A percentile compares a stretch with the other conserved stretches of the same genome.
Evolutionary conservation across 129 eudicot genomes (phyloP).

Genomic region (Smallanthus sonchifolius): DNA sequence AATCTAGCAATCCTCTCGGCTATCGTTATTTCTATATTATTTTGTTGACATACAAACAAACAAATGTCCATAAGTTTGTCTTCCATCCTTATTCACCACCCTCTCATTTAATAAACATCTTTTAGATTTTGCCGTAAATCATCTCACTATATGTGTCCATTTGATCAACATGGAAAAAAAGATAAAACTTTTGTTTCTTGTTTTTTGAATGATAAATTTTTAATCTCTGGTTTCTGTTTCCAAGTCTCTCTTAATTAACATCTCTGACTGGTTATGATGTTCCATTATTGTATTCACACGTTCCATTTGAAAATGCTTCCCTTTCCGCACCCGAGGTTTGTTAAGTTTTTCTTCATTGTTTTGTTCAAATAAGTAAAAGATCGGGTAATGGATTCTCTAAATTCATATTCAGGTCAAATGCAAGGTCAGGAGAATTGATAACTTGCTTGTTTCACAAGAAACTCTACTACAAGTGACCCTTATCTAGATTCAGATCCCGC

Average conservation of each 20-base stretch:
- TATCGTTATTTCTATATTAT: too few species aligned
- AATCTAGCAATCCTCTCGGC: too few species aligned
- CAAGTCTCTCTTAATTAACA: slow-evolving; percentile 40
- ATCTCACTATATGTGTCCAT: too few species aligned
- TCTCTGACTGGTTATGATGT: slow-evolving; percentile 63
- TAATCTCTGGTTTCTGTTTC: slow-evolving; percentile 1
- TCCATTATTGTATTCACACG: slow-evolving; percentile 61
- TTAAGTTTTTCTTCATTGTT: neutral
- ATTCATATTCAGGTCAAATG: slow-evolving; percentile 49
- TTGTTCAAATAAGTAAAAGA: neutral
- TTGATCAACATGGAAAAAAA: too few species aligned
- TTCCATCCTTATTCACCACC: too few species aligned
- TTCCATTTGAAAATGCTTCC: slow-evolving; percentile 73
- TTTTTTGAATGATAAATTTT: neutral
- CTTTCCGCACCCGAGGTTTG: slow-evolving; percentile 72
- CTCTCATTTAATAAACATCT: too few species aligned
- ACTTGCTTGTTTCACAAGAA: slow-evolving; percentile 18
- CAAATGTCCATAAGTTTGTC: too few species aligned
- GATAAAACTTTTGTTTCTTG: too few species aligned
- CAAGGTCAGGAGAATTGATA: slow-evolving; percentile 57
- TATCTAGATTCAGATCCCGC: slow-evolving; percentile 37
- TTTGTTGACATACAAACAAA: too few species aligned
- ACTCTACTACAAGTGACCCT: slow-evolving; percentile 25
- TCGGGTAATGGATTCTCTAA: neutral
- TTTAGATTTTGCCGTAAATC: too few species aligned